These are phyloP conservation scores for Colletotrichum sp. DNA, from an alignment of 2,329 filamentous ascomycete species.

Conservation along the genomic window DNA sequence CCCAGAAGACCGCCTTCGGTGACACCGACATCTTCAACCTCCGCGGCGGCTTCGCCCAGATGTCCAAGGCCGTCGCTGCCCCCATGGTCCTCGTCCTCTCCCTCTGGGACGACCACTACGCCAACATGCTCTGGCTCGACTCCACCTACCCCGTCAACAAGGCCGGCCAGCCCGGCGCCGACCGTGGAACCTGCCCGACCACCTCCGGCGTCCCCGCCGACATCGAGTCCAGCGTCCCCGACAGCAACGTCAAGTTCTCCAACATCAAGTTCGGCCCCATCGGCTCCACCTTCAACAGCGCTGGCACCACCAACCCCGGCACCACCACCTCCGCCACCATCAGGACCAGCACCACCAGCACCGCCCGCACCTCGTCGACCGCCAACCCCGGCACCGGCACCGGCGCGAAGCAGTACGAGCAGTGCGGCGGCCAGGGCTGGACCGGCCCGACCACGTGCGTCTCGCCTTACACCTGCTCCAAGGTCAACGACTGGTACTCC, in stretches of 20 bases:
- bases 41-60: slow-evolving; percentile 63
- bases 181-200: slow-evolving; percentile 59
- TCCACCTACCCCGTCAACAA: slow-evolving; percentile 62
- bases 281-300: slow-evolving; percentile 51
- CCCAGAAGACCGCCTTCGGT: slow-evolving; percentile 62
- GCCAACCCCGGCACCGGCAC: slow-evolving; percentile 10
- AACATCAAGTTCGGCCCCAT: slow-evolving; percentile 62
- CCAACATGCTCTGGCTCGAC: slow-evolving; percentile 68
- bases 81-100: slow-evolving; percentile 56
- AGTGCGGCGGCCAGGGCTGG: slow-evolving; percentile 42
- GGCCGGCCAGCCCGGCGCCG: slow-evolving; percentile 44
- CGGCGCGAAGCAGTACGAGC: slow-evolving; percentile 34
- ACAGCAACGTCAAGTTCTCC: slow-evolving; percentile 60
- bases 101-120: slow-evolving; percentile 62
- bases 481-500: slow-evolving; percentile 44
- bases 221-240: slow-evolving; percentile 50
- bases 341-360: slow-evolving; percentile 15
- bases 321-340: slow-evolving; percentile 18
- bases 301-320: background rate
- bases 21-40: slow-evolving; percentile 58
- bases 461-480: slow-evolving; percentile 38
- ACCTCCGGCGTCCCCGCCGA: slow-evolving; percentile 56
- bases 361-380: slow-evolving; percentile 8
- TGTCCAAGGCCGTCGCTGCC: slow-evolving; percentile 50
- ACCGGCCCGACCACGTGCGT: slow-evolving; percentile 40